Base-by-base conservation (phyloP, 2,329 filamentous ascomycete genomes). In the Alternaria brassicicola region DNA sequence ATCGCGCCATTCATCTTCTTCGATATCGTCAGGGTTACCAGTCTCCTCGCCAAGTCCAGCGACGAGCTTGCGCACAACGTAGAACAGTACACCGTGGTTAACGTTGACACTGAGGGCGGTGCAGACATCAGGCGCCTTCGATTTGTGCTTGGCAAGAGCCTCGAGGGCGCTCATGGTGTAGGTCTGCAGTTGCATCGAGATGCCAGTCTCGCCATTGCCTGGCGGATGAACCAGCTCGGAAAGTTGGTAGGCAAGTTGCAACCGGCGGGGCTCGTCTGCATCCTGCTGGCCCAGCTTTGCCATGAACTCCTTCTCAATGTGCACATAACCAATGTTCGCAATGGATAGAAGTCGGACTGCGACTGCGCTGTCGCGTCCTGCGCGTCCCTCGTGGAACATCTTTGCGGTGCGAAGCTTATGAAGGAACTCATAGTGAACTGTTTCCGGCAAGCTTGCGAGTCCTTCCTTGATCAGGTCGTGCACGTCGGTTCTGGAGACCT, bases 101-200 rank as follows among this genome's bases (percentile, higher is more conserved):
- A 98, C 94, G 67, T 94, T 97, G 52, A 96, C 92, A 70, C 93
- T 96, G 39, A 99, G 82, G n/a, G 95, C 93, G 39, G 92, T 88
- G 63, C 93, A 88, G 23, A 99, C 89, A 74, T 99, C 95, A 31
- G 87, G 82, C 28, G 89, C 86, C 71, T 92, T 93, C 55, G 84
- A 81, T 68, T 90, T 89, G 73, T 92, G 92, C 72, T 88, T 90
- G 6, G 91, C 88, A 55, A 99, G 83, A n/a, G 92, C 91, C 74
- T 97, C 93, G 49, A 99, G 82, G 1, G 94, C 85, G 50, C 87
- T 86, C 51, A 99, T 82, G 7, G 92, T 91, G 59, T 93, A 87
- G 2, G 92, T 91, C 76, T 98, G 94, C 21, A 96, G 81, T 77
- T 88, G 87, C 46, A 89, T 81, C 6, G 93, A 91, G 21, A 96